phyloP scores from a whole-genome alignment of 805 yeast genomes.

The Cyberlindnera xishuangbannaensis region DNA sequence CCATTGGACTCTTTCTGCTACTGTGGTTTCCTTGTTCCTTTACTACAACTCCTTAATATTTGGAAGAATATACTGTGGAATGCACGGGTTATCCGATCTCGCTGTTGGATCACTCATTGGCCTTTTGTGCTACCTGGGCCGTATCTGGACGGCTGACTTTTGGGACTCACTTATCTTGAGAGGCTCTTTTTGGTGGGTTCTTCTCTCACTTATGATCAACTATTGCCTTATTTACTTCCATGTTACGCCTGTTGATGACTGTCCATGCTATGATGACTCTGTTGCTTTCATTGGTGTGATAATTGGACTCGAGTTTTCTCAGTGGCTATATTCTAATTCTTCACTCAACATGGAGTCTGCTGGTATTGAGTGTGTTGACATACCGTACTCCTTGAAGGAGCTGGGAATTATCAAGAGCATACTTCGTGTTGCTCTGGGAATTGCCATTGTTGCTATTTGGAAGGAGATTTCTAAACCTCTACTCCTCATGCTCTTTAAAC shows the following conservation, averaged over 20 bases:
- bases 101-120: conserved; percentile 65
- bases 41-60: conserved; percentile 62
- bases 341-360: conserved; percentile 10
- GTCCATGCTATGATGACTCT: conserved; percentile 95
- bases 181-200: conserved; percentile 27
- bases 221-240: conserved; percentile 58
- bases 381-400: conserved; percentile 37
- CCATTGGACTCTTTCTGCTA: conserved; percentile 7
- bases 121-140: conserved; percentile 37
- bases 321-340: conserved; percentile 23
- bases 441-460: conserved; percentile 62
- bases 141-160: conserved; percentile 34
- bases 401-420: conserved; percentile 38
- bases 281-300: conserved; percentile 91
- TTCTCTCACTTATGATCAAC: conserved; percentile 33
- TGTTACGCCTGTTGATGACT: conserved; percentile 82
- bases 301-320: conserved; percentile 58
- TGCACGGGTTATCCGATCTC: conserved; percentile 91
- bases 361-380: conserved; percentile 26
- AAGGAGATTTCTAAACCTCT: conserved; percentile 66
- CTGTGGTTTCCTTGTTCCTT: conserved; percentile 23
- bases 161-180: conserved; percentile 43
- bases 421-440: conserved; percentile 56
- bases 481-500: conserved; percentile 51
- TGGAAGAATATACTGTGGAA: conserved; percentile 92